phyloP scores from a whole-genome alignment of 139 green algal species.

The Chlorella sp. region DNA sequence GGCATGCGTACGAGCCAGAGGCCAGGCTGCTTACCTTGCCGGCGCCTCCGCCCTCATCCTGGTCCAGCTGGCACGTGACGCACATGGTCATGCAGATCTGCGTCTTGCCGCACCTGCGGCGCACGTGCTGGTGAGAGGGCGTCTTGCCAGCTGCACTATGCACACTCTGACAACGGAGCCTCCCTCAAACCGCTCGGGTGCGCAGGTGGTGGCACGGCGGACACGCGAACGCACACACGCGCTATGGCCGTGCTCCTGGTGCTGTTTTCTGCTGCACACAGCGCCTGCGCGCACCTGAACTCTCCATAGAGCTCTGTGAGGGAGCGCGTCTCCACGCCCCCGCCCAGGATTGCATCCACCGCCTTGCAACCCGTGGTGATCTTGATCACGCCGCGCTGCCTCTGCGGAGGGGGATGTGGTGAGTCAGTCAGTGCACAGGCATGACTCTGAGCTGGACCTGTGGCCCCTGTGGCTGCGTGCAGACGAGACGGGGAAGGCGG shows the following conservation, averaged over 20 bases:
- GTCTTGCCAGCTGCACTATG: too few species aligned
- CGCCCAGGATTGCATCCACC: conserved; percentile 76
- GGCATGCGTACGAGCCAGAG: too few species aligned
- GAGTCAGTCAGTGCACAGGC: too few species aligned
- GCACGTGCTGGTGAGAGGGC: not conserved
- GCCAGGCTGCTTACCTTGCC: too few species aligned
- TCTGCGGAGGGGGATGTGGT: conserved; percentile 21
- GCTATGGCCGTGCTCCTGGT: too few species aligned
- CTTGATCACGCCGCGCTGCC: conserved; percentile 49
- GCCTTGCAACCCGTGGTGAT: conserved; percentile 59
- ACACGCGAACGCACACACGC: too few species aligned
- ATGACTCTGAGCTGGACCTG: too few species aligned
- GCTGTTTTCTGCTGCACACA: too few species aligned
- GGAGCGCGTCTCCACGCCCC: conserved; percentile 72
- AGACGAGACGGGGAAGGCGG: not conserved
- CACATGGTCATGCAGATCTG: conserved; percentile 83
- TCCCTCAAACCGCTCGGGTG: too few species aligned
- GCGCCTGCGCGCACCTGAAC: conserved; percentile 55
- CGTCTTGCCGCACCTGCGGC: conserved; percentile 66
- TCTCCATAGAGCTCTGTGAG: conserved; percentile 87
- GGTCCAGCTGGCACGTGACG: conserved; percentile 72
- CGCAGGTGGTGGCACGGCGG: too few species aligned
- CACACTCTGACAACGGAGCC: too few species aligned
- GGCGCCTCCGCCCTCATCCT: conserved; percentile 44
- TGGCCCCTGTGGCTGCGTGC: not conserved